Evolutionary conservation across 108 stramenopile genomes (phyloP), one percentile per base, ranked within the genome.

Genomic region (Mayamaea pseudoterrestris): DNA sequence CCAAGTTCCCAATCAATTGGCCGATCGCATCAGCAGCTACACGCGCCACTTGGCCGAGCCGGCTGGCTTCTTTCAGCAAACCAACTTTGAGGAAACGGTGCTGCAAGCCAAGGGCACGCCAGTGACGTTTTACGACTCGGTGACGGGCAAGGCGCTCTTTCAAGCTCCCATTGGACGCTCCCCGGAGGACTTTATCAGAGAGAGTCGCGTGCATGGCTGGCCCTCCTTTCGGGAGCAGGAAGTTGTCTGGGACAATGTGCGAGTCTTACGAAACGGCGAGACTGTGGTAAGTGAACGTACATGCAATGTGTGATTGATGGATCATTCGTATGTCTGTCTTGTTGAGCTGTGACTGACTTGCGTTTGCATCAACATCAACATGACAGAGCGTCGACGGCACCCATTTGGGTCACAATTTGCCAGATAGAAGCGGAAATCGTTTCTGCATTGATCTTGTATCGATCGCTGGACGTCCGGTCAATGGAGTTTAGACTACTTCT

Each of bases 201-300:
- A 91, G 56, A 71, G 57, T 8, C 25, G 35, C 25, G 35, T 47
- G 5, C 89, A 91, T 57, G 89, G 89, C 27, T 83, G 81, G 81
- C 88, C 88, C 13, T 72, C 69, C 35, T 90, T 90, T 55, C 76
- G 88, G 7, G 83, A 85, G 47, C 55, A 80, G 20, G 82, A 78
- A 35, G 80, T 81, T 7, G 83, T 87, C 0, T 95, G 93, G 93
- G 81, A 86, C 7, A 86, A 85, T 57, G 87, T 95, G 0, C 53
- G 90, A 26, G 78, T 89, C 1, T 43, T 95, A 31, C 61, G 72
- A 13, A 71, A 63, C n/a, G 93, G 93, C n/a, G 93, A 95, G 54
- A 75, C 83, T 13, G 89, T 95, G n/a, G n/a, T n/a, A n/a, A n/a
- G n/a, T n/a, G n/a, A n/a, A n/a, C 86, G 12, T 51, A 76, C 60